Percentiles rank a stretch among this genome's conserved stretches.
Evolutionary conservation across 140 eudicot genomes (phyloP).

Genomic region (Anethum foeniculum): DNA sequence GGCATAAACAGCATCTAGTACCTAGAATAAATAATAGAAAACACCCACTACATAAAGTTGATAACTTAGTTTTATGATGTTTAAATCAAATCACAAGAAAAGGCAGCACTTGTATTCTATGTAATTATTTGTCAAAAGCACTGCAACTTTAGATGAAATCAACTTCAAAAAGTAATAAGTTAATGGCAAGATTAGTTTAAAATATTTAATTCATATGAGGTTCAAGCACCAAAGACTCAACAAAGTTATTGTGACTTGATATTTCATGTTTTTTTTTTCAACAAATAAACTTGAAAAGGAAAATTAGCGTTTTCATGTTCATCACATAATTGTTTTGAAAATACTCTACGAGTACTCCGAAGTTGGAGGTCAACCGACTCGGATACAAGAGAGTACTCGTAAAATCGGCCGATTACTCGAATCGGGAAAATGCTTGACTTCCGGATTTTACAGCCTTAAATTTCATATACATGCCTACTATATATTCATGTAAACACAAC

Average conservation of each 20-base stretch:
- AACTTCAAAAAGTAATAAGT: background rate
- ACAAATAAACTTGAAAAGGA: background rate
- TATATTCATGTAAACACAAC: background rate
- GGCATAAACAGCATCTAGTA: background rate
- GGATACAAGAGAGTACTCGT: too few species aligned
- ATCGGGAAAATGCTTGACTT: too few species aligned
- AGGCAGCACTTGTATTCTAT: background rate
- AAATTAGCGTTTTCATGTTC: background rate
- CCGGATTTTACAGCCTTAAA: too few species aligned
- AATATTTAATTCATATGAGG: background rate
- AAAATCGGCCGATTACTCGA: too few species aligned
- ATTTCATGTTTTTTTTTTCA: background rate
- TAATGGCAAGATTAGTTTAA: background rate
- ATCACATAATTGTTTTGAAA: too few species aligned
- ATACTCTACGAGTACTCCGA: too few species aligned
- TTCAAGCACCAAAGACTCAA: background rate
- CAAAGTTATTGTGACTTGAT: background rate
- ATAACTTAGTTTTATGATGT: background rate
- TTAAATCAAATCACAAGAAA: background rate
- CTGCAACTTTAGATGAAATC: background rate
- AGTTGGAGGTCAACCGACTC: too few species aligned
- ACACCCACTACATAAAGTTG: background rate
- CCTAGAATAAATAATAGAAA: background rate
- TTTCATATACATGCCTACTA: too few species aligned
- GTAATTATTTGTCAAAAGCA: conserved; percentile 4